Evolutionary conservation across 331 rosid genomes (phyloP).

Genomic region (Dryas integrifolia): DNA sequence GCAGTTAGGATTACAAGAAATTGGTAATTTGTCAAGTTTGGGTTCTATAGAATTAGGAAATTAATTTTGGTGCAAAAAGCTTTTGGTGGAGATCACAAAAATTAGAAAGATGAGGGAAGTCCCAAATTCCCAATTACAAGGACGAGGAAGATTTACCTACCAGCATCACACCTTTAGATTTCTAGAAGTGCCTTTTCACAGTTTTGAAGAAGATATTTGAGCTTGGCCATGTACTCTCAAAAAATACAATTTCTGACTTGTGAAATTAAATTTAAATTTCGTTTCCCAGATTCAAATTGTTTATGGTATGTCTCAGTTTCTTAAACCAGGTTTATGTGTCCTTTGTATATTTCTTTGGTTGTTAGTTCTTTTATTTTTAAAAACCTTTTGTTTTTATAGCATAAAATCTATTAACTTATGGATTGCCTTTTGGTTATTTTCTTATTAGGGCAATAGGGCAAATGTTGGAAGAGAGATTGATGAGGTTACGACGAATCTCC

Average conservation of each 20-base stretch:
- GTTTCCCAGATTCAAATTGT: not conserved
- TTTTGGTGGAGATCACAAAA: no score
- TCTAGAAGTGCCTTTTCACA: not conserved
- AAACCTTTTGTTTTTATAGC: not conserved
- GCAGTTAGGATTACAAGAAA: no score
- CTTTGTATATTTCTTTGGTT: not conserved
- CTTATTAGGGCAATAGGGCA: slow-evolving; percentile 65
- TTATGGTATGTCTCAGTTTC: not conserved
- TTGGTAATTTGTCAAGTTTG: no score
- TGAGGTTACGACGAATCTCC: slow-evolving; percentile 53
- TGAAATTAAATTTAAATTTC: not conserved
- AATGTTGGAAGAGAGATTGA: slow-evolving; percentile 54
- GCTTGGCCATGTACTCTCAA: not conserved
- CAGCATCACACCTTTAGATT: no score
- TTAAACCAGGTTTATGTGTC: not conserved
- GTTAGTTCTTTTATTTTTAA: not conserved
- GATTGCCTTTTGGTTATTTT: slow-evolving; percentile 12
- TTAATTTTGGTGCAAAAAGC: no score
- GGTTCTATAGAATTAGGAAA: no score
- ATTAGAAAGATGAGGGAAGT: no score
- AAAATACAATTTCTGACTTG: not conserved
- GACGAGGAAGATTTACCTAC: no score
- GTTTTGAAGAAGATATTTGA: slow-evolving; percentile 9
- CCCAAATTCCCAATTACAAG: no score
- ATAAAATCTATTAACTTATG: not conserved